Evolutionary conservation across 495 filamentous ascomycete genomes (phyloP).

Genomic region (Penicillium steckii): DNA sequence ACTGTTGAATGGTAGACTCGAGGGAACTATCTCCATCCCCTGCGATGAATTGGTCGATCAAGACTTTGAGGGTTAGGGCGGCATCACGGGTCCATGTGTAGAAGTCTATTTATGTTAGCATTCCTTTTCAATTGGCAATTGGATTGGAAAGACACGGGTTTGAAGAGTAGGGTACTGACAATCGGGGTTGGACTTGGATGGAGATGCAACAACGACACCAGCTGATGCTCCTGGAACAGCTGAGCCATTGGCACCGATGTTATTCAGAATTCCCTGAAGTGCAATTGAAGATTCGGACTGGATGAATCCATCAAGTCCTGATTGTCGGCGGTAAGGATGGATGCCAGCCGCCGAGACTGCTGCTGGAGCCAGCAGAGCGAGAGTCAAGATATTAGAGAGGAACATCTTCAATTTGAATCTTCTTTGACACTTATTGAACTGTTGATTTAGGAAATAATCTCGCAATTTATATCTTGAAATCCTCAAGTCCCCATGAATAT

Average conservation of each 20-base stretch:
- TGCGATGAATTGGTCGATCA: constrained; percentile 50
- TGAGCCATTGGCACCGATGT: constrained; percentile 53
- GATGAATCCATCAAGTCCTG: constrained; percentile 50
- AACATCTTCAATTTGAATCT: constrained; percentile 7
- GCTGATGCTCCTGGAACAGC: constrained; percentile 42
- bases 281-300: constrained; percentile 51
- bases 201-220: constrained; percentile 56
- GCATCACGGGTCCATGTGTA: constrained; percentile 65
- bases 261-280: constrained; percentile 54
- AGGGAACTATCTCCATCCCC: constrained; percentile 47
- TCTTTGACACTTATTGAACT: background rate
- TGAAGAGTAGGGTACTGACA: constrained; percentile 35
- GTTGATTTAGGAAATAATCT: background rate
- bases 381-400: constrained; percentile 8
- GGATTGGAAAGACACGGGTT: background rate
- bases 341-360: constrained; percentile 10
- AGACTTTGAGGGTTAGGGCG: constrained; percentile 51
- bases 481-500: too few relatives aligned
- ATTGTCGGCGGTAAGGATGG: constrained; percentile 10
- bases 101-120: constrained; percentile 40
- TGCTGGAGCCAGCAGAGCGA: constrained; percentile 15
- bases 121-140: too few relatives aligned
- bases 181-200: constrained; percentile 51
- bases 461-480: background rate
- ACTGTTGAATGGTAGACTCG: constrained; percentile 52